Conservation (phyloP, 1,139 yeast genomes). For the Yamadazyma mexicana region DNA sequence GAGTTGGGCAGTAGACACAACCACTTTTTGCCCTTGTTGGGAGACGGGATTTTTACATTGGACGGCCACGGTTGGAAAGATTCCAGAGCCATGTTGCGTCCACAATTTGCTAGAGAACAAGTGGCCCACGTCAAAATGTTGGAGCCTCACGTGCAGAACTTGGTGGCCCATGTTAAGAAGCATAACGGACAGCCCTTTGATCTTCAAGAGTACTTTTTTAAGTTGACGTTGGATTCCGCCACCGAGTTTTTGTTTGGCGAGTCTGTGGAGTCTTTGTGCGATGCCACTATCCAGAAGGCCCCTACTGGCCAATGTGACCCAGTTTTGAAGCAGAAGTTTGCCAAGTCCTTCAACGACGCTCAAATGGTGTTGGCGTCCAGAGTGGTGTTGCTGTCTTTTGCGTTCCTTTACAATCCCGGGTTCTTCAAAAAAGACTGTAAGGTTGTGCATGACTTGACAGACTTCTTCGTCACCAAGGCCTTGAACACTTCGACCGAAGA, state of each 20-base stretch:
- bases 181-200: constrained; percentile 27
- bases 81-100: constrained; percentile 55
- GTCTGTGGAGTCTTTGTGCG: constrained; percentile 39
- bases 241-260: constrained; percentile 55
- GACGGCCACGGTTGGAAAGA: constrained; percentile 60
- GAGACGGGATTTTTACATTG: constrained; percentile 58
- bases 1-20: constrained; percentile 50
- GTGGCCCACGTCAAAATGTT: constrained; percentile 47
- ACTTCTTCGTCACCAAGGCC: constrained; percentile 26
- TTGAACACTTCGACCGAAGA: constrained; percentile 23
- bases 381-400: constrained; percentile 27
- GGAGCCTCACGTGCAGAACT: constrained; percentile 44
- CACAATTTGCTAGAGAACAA: constrained; percentile 57
- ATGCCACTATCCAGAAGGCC: constrained; percentile 25
- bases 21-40: constrained; percentile 45
- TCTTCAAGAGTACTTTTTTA: constrained; percentile 37
- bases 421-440: constrained; percentile 7
- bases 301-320: constrained; percentile 19
- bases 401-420: constrained; percentile 19
- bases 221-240: constrained; percentile 50
- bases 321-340: constrained; percentile 20
- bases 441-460: constrained; percentile 13
- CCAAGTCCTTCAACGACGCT: constrained; percentile 20
- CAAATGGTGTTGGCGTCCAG: constrained; percentile 28
- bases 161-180: constrained; percentile 31